Conservation (phyloP, 1,139 yeast species). For the Suhomyces chickasaworum region DNA sequence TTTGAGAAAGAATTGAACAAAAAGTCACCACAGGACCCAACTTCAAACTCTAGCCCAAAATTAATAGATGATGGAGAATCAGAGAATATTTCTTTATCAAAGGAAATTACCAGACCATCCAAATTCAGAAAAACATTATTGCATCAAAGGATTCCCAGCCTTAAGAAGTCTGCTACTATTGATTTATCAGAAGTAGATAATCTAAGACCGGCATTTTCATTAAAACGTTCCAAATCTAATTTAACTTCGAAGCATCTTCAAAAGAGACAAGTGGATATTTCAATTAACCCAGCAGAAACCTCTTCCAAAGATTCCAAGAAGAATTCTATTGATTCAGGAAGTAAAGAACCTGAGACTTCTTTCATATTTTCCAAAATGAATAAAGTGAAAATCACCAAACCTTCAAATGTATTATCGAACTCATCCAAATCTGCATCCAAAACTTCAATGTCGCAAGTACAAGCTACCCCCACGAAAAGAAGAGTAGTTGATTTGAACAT, state of each 20-base stretch:
- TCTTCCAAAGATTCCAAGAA: constrained; percentile 5
- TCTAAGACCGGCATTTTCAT: constrained; percentile 33
- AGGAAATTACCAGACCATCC: constrained; percentile 12
- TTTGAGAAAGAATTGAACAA: constrained; percentile 16
- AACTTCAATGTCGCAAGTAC: constrained; percentile 21
- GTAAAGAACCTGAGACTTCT: constrained; percentile 13
- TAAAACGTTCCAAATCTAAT: constrained; percentile 47
- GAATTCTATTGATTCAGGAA: neutral
- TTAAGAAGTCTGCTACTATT: constrained; percentile 19
- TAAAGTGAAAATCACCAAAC: constrained; percentile 17
- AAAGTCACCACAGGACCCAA: constrained; percentile 2
- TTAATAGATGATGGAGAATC: neutral
- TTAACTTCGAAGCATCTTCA: constrained; percentile 45
- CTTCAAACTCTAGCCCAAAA: no score
- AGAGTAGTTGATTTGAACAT: constrained; percentile 8
- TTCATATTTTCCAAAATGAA: constrained; percentile 35
- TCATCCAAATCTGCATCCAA: no score
- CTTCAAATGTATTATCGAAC: neutral
- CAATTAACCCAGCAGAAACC: constrained; percentile 16
- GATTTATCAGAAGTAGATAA: constrained; percentile 21
- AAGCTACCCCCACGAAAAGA: constrained; percentile 29
- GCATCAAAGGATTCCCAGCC: constrained; percentile 22
- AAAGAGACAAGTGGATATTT: constrained; percentile 52
- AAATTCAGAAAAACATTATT: constrained; percentile 24
- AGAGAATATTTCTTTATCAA: neutral